Conservation (phyloP, 2,329 filamentous ascomycete genomes). For the Juglanconis juglandina region DNA sequence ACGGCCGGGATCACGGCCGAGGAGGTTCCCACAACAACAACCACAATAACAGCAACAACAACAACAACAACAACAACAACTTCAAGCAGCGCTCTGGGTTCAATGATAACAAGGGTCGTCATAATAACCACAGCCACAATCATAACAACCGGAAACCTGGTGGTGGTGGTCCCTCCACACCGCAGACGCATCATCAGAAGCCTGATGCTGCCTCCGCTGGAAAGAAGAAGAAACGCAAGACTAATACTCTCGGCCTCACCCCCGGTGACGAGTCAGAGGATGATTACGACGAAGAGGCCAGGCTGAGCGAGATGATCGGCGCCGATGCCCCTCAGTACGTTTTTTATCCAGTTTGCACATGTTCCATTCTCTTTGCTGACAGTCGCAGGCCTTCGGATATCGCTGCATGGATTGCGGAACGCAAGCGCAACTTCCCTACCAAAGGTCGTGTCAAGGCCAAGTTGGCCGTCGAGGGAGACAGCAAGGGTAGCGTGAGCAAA, state of each 20-base stretch:
- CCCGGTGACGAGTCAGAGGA: constrained; percentile 65
- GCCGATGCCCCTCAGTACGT: constrained; percentile 54
- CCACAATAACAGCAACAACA: constrained; percentile 27
- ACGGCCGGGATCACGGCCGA: constrained; percentile 35
- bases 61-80: constrained; percentile 23
- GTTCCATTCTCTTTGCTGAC: constrained; percentile 14
- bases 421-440: constrained; percentile 77
- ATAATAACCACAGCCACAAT: constrained; percentile 24
- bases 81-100: constrained; percentile 33
- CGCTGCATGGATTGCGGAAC: constrained; percentile 74
- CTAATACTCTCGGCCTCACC: constrained; percentile 69
- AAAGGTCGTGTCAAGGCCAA: constrained; percentile 65
- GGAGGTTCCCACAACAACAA: constrained; percentile 34
- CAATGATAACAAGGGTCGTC: constrained; percentile 36
- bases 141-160: constrained; percentile 30
- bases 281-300: constrained; percentile 67
- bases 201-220: constrained; percentile 47
- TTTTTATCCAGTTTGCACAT: constrained; percentile 8
- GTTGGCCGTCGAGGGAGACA: constrained; percentile 46
- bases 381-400: constrained; percentile 62
- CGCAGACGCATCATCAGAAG: constrained; percentile 41
- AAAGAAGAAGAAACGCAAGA: constrained; percentile 70
- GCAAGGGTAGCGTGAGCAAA: constrained; percentile 53
- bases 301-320: constrained; percentile 51
- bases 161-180: constrained; percentile 24